Evolutionary conservation across 2,329 filamentous ascomycete genomes (phyloP).

Genomic region (Arthrobotrys conoides): DNA sequence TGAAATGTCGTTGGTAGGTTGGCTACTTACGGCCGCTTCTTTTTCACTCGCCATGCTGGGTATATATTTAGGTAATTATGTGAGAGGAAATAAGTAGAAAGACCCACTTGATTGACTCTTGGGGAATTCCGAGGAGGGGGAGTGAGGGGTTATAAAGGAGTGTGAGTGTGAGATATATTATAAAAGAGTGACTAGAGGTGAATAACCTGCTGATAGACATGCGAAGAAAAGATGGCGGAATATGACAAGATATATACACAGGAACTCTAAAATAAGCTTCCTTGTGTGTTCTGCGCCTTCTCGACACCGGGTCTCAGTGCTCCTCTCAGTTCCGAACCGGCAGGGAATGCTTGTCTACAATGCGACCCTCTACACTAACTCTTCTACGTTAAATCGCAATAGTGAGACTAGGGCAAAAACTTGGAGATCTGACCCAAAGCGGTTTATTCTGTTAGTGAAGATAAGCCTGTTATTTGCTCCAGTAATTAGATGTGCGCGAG

Average conservation of each 20-base stretch:
- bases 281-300: constrained; percentile 33
- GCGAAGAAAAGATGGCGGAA: constrained; percentile 20
- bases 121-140: constrained; percentile 4
- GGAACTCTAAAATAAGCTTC: constrained; percentile 59
- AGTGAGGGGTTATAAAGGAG: constrained; percentile 9
- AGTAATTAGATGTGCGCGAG: constrained; percentile 22
- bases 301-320: constrained; percentile 43
- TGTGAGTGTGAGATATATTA: constrained; percentile 7
- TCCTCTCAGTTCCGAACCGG: constrained; percentile 39
- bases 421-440: constrained; percentile 47
- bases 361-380: constrained; percentile 57
- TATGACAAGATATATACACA: constrained; percentile 52
- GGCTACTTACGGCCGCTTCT: constrained; percentile 7
- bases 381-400: constrained; percentile 53
- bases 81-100: constrained; percentile 20
- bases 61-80: too few relatives aligned
- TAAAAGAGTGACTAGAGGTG: constrained; percentile 38
- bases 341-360: constrained; percentile 46
- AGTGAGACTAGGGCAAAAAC: constrained; percentile 53
- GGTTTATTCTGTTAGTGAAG: constrained; percentile 13
- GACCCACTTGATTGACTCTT: constrained; percentile 11
- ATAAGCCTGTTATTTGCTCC: constrained; percentile 47
- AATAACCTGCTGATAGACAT: constrained; percentile 13
- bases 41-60: constrained; percentile 52
- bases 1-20: constrained; percentile 37